These are phyloP conservation scores for Chlorella sp. DNA, from an alignment of 139 green algal genomes.

Conservation along the genomic window DNA sequence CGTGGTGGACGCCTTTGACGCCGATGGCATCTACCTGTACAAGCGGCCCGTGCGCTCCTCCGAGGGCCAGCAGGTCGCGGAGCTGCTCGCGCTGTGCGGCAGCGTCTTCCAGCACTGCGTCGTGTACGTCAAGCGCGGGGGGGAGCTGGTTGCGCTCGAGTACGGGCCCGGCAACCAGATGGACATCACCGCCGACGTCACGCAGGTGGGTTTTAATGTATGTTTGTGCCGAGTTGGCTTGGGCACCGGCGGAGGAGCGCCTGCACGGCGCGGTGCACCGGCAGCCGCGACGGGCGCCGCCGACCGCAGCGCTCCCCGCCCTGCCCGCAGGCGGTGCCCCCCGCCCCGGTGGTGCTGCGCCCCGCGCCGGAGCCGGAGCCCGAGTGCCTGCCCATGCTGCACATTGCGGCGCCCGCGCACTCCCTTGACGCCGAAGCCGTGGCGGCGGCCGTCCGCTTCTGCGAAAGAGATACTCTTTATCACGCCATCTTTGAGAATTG, in stretches of 20 bases:
- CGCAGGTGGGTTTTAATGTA: too few species aligned
- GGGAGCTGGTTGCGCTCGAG: slow-evolving; percentile 37
- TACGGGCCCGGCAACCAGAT: slow-evolving; percentile 38
- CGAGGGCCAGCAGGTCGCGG: neutral
- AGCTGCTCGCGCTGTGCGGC: slow-evolving; percentile 36
- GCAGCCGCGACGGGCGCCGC: too few species aligned
- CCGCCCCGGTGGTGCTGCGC: slow-evolving; percentile 23
- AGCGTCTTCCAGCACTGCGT: slow-evolving; percentile 50
- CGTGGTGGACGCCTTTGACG: neutral
- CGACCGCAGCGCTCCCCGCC: too few species aligned
- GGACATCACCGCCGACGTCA: slow-evolving; percentile 48
- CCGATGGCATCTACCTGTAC: slow-evolving; percentile 51
- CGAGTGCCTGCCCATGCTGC: slow-evolving; percentile 43
- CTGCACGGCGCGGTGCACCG: too few species aligned
- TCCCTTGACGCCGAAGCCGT: slow-evolving; percentile 23
- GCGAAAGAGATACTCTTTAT: slow-evolving; percentile 19
- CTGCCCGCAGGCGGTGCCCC: too few species aligned
- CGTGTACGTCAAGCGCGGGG: slow-evolving; percentile 39
- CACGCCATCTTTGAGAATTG: slow-evolving; percentile 51
- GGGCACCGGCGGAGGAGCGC: neutral
- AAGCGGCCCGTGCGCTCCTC: slow-evolving; percentile 39
- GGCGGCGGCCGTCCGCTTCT: neutral
- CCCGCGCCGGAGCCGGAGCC: slow-evolving; percentile 2
- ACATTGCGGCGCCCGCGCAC: slow-evolving; percentile 16
- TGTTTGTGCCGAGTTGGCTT: too few species aligned